A percentile compares a stretch with the other conserved stretches of the same genome.
phyloP scores from a whole-genome alignment of 192 early-diverging fungal genomes.

The Coemansia sp. region DNA sequence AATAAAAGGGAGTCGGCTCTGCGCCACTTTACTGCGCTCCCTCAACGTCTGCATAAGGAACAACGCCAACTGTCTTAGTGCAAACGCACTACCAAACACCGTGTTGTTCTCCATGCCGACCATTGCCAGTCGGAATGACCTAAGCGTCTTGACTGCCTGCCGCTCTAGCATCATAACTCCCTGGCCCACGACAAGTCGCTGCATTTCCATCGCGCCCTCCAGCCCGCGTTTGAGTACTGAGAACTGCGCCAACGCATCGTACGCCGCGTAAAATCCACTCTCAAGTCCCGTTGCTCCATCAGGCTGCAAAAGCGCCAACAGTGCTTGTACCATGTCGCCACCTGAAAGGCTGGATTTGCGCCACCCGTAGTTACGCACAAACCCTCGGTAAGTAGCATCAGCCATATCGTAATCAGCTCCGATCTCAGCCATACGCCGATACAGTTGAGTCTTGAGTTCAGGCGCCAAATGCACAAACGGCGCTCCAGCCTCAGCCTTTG shows the following conservation, averaged over 20 bases:
- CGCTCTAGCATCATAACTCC: constrained; percentile 82
- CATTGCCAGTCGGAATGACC: constrained; percentile 74
- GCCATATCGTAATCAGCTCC: constrained; percentile 80
- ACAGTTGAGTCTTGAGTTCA: constrained; percentile 74
- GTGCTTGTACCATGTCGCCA: constrained; percentile 78
- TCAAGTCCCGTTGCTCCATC: neutral
- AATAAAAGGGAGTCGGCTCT: constrained; percentile 70
- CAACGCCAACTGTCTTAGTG: constrained; percentile 74
- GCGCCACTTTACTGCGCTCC: constrained; percentile 20
- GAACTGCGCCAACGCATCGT: constrained; percentile 71
- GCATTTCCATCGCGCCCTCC: constrained; percentile 72
- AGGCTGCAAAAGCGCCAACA: constrained; percentile 69
- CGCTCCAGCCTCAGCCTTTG: constrained; percentile 75
- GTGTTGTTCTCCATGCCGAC: constrained; percentile 51
- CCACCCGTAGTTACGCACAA: constrained; percentile 78
- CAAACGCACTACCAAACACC: constrained; percentile 64
- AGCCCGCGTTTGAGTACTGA: constrained; percentile 62
- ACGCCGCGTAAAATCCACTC: constrained; percentile 84
- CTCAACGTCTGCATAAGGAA: constrained; percentile 78
- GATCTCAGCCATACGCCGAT: constrained; percentile 64
- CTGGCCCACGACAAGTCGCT: constrained; percentile 75
- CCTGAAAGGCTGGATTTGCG: constrained; percentile 67
- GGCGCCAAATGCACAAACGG: constrained; percentile 74
- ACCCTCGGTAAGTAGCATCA: constrained; percentile 78
- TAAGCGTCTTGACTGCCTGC: constrained; percentile 71